Base-by-base conservation (phyloP, 371 early-diverging fungal genomes). In the Mucor ambiguus region DNA sequence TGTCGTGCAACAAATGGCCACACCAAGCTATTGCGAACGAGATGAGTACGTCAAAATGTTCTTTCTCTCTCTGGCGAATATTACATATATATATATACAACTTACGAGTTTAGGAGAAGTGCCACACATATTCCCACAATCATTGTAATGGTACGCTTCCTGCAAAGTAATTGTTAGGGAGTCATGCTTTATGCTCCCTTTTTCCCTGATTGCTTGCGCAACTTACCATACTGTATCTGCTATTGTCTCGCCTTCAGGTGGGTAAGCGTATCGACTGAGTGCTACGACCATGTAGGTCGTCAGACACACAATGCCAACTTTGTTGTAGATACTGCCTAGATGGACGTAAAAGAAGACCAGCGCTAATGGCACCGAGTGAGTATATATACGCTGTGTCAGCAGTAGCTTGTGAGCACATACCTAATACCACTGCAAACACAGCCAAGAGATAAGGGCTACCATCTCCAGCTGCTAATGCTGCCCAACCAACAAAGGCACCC, bases 1-100 rank as follows among this genome's bases (percentile, higher is more conserved):
- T 80, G 82, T 26, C 87, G 77, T 1, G 89, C 89, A 18, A 86
- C 72, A 67, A 85, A 87, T 16, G 89, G 89, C 88, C 88, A 89
- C 0, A 89, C 63, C 37, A 83, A 33, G 59, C 85, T 83, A 55
- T 38, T 1, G 11, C 4, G 41, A 41, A 41, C 37, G 14, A 14
- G 3, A 41, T 18, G 41, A 41, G 41, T 41, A n/a, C n/a, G n/a
- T n/a, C n/a, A n/a, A n/a, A n/a, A n/a, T n/a, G n/a, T n/a, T n/a
- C n/a, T n/a, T n/a, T 10, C 44, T 55, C n/a, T 41, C 28, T 44
- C 16, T 33, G 30, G 5, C 30, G 30, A 2, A 30, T 30, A n/a
- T 30, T 30, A 30, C 5, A 30, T 1, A 35, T 12, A 14, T 29
- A 28, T 33, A 33, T 58, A 10, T 44, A 30, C 3, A 35, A 60